Evolutionary conservation across 768 basidiomycete genomes (phyloP).

Genomic region (Tylopilus sp.): DNA sequence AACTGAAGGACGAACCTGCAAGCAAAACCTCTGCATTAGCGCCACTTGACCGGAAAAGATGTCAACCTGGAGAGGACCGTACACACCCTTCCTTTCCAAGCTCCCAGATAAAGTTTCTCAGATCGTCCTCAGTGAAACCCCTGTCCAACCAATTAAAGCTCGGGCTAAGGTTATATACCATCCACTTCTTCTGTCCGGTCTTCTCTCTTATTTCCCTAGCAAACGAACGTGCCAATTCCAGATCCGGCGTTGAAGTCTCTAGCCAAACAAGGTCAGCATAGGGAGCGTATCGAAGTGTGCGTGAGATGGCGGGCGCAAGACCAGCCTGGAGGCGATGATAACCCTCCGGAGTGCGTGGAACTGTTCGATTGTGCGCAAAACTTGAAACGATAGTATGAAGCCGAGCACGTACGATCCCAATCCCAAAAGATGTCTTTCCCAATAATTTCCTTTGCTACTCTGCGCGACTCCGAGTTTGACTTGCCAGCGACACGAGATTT

Average conservation of each 20-base stretch:
- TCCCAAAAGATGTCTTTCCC: slow-evolving; percentile 73
- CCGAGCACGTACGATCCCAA: slow-evolving; percentile 68
- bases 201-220: slow-evolving; percentile 69
- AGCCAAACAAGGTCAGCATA: slow-evolving; percentile 91
- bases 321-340: slow-evolving; percentile 88
- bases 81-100: slow-evolving; percentile 81
- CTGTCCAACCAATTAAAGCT: slow-evolving; percentile 91
- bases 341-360: slow-evolving; percentile 85
- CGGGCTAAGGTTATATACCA: slow-evolving; percentile 92
- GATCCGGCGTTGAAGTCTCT: slow-evolving; percentile 86
- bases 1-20: slow-evolving; percentile 84
- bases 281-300: slow-evolving; percentile 75
- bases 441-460: slow-evolving; percentile 69
- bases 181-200: slow-evolving; percentile 63
- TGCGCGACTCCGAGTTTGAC: slow-evolving; percentile 69
- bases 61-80: background rate
- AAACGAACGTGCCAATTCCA: slow-evolving; percentile 75
- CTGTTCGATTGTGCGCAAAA: slow-evolving; percentile 35
- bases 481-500: slow-evolving; percentile 54
- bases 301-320: slow-evolving; percentile 76
- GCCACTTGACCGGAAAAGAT: background rate
- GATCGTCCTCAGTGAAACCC: slow-evolving; percentile 70
- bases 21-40: slow-evolving; percentile 5
- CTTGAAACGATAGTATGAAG: background rate
- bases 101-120: slow-evolving; percentile 89